Base-by-base conservation (phyloP, 169 alveolate genomes). In the Plasmodium vivax region DNA sequence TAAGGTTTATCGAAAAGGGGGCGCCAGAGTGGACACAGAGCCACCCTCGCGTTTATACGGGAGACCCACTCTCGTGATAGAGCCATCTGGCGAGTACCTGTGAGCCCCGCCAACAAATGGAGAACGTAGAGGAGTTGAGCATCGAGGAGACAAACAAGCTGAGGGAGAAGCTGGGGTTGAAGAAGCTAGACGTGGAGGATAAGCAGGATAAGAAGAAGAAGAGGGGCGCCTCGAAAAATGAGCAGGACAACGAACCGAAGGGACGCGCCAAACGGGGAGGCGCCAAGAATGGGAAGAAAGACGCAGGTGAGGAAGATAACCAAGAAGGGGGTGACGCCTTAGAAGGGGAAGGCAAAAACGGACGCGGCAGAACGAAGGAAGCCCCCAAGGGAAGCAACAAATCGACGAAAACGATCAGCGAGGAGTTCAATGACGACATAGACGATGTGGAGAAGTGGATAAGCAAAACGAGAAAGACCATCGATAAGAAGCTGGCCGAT, bases 101-200 rank as follows among this genome's bases (percentile, higher is more conserved):
- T 23, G 14, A 68, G 3, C 16, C 77, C 77, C 38, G 8, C 1
- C 3, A 27, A 68, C 38, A 85, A 23, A 87, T 87, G 93, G 93
- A 87, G 27, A 34, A 87, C 32, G 93, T 43, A 19, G 30, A 41
- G 8, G 85, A 74, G 81, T 85, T 92, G 72, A 92, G 93, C 27
- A 80, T 92, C 34, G 95, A 92, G 45, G 92, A 92, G 45, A 92
- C 93, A 47, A 92, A 92, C 56, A 82, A 92, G 62, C 73, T 92
- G 51, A 82, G 95, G 56, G 92, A 92, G 62, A 92, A 92, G 84
- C 82, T 92, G 38, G 95, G 95, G 32, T 71, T 92, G 72, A 92
- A 85, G 45, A 82, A 82, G 32, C 82, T 92, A 43, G 77, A 77
- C 9, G 75, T 80, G 34, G 82, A 68, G 32, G 75, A 82, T 85